Percentiles rank a stretch among this genome's conserved stretches.
Evolutionary conservation across 768 basidiomycete species (phyloP).

Genomic region (Cystofilobasidium macerans): DNA sequence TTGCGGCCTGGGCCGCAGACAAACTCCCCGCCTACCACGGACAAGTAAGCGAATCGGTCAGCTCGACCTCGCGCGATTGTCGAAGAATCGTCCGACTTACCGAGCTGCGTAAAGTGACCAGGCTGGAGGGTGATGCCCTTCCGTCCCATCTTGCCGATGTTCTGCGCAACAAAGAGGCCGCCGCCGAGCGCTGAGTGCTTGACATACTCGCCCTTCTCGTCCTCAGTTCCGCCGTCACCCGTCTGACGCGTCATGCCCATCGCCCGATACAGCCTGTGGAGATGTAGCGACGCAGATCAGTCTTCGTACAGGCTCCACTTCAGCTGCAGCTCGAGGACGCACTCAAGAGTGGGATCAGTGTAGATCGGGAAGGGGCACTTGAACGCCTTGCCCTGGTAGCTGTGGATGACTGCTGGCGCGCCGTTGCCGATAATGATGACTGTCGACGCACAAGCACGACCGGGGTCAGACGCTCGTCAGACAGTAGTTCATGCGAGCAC

Average conservation of each 20-base stretch:
- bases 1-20: constrained; percentile 52
- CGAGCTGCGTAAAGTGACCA: constrained; percentile 55
- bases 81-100: not conserved
- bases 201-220: constrained; percentile 50
- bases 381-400: constrained; percentile 50
- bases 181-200: constrained; percentile 56
- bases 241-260: constrained; percentile 61
- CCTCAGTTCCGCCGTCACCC: constrained; percentile 43
- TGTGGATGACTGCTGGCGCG: constrained; percentile 43
- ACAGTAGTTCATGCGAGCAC: constrained; percentile 7
- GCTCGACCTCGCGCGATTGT: not conserved
- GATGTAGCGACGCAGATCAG: constrained; percentile 30
- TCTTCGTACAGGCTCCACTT: too few species aligned
- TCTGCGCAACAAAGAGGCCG: constrained; percentile 60
- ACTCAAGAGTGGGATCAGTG: constrained; percentile 53
- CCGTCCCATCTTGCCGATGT: constrained; percentile 53
- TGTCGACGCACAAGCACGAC: constrained; percentile 37
- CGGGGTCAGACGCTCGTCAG: constrained; percentile 15
- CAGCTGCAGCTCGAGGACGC: not conserved
- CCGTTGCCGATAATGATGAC: constrained; percentile 71
- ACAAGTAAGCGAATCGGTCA: not conserved
- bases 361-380: constrained; percentile 61
- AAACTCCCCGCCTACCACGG: constrained; percentile 71
- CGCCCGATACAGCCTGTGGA: constrained; percentile 49
- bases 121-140: constrained; percentile 33